Evolutionary conservation across 163 green algal species (phyloP).

Genomic region (Prototheca wickerhamii): DNA sequence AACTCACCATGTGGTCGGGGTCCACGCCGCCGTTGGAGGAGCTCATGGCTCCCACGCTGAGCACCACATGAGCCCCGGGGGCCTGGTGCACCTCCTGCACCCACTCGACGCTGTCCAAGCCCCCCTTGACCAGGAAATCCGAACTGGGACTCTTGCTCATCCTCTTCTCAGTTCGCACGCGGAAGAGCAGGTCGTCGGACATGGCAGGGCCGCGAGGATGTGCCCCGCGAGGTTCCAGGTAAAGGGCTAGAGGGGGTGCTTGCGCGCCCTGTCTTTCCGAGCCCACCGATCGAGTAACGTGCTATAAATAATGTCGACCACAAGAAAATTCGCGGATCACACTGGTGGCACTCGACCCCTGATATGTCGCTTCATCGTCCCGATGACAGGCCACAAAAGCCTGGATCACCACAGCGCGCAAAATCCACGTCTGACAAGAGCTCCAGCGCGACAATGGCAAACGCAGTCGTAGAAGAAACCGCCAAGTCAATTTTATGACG

Average conservation of each 20-base stretch:
- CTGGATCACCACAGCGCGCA: too few species aligned
- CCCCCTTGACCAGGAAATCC: not conserved
- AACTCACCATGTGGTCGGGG: slow-evolving; percentile 24
- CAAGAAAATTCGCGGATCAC: too few species aligned
- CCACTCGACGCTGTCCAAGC: not conserved
- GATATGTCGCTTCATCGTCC: too few species aligned
- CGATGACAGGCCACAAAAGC: too few species aligned
- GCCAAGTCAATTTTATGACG: too few species aligned
- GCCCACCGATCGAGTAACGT: too few species aligned
- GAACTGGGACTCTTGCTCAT: not conserved
- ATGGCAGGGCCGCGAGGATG: not conserved
- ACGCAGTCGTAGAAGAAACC: too few species aligned
- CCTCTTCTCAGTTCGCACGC: not conserved
- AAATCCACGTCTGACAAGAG: too few species aligned
- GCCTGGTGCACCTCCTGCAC: slow-evolving; percentile 11
- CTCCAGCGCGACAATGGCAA: too few species aligned
- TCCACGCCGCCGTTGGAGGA: slow-evolving; percentile 7
- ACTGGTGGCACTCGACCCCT: too few species aligned
- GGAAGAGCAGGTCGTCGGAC: not conserved
- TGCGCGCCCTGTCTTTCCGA: not conserved
- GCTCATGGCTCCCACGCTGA: slow-evolving; percentile 16
- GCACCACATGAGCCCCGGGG: slow-evolving; percentile 13
- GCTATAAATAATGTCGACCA: too few species aligned
- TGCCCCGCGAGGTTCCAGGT: not conserved
- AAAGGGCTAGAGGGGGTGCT: not conserved